Evolutionary conservation across 768 basidiomycete genomes (phyloP), one percentile per base, ranked within the genome.

Genomic region (Podaxis sp.): DNA sequence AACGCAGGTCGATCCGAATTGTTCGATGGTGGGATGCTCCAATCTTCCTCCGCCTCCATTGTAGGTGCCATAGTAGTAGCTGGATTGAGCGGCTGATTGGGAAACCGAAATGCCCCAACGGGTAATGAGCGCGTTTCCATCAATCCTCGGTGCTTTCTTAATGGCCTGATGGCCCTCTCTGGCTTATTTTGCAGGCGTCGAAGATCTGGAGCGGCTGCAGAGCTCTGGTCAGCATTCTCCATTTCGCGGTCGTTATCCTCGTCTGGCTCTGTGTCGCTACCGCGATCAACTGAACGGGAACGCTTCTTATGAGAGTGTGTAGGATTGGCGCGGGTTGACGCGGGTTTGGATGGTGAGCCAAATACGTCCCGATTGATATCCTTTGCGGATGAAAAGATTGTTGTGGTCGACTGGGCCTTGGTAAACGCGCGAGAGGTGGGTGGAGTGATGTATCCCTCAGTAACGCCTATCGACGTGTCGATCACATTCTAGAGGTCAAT

Each of bases 341-440:
- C 67, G 33, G 46, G 57, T 42, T 65, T 40, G 7, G 67, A 65
- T 40, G 49, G 22, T 51, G 71, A 69, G 42, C 60, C 52, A 58
- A 75, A 79, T 19, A 87, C 77, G 42, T 82, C 80, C 49, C 77
- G 82, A 59, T 86, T 74, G 9, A 77, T 82, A 70, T 88, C 87
- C 59, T 81, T 84, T 59, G 85, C 79, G 26, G 87, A 81, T 51
- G 73, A 80, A 68, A 87, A 86, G 66, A 84, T 81, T 59, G 68
- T 66, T 7, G 77, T 75, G 39, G 75, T 78, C 33, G 79, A 72
- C 52, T 76, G 69, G 58, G 80, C 68, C 68, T 76, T 80, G 64
- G 75, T 71, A 56, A 80, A 78, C 55, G 80, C 76, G 48, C 49
- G 57, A 63, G 63, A 26, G 9, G 77, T 70, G 7, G 76, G 73